These are phyloP conservation scores for Gremmenia infestans DNA, from an alignment of 2,329 filamentous ascomycete genomes.

Conservation along the genomic window DNA sequence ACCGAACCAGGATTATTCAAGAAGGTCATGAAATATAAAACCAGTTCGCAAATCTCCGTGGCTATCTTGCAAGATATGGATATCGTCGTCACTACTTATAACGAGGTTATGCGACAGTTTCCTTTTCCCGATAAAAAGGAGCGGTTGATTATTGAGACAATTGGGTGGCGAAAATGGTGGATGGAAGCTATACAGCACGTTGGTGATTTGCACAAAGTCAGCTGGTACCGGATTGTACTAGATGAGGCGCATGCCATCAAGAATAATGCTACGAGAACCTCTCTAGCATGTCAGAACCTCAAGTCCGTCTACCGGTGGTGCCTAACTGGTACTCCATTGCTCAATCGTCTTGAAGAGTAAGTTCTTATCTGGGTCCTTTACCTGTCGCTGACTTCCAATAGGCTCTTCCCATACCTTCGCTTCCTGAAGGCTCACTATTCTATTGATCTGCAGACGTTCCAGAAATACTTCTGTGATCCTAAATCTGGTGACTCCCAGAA, in stretches of 20 bases:
- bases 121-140: conserved; percentile 88
- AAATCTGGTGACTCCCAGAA: conserved; percentile 14
- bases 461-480: conserved; percentile 28
- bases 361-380: background rate
- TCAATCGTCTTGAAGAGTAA: conserved; percentile 29
- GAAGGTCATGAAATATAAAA: conserved; percentile 24
- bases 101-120: conserved; percentile 55
- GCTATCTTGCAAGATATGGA: conserved; percentile 19
- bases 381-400: conserved; percentile 5
- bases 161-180: conserved; percentile 32
- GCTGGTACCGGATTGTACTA: conserved; percentile 48
- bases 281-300: conserved; percentile 39
- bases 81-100: conserved; percentile 27
- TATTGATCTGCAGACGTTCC: conserved; percentile 26
- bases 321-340: conserved; percentile 29
- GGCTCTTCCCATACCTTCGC: conserved; percentile 30
- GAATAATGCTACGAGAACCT: conserved; percentile 38
- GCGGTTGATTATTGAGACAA: conserved; percentile 68
- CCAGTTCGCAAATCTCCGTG: background rate
- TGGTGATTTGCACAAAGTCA: conserved; percentile 35
- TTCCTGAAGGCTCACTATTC: conserved; percentile 28
- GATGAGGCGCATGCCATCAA: conserved; percentile 56
- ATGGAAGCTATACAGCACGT: conserved; percentile 28
- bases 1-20: conserved; percentile 12
- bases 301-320: conserved; percentile 29